Evolutionary conservation across 1,139 yeast genomes (phyloP).

Genomic region (Debaryomycetaceae sp.): DNA sequence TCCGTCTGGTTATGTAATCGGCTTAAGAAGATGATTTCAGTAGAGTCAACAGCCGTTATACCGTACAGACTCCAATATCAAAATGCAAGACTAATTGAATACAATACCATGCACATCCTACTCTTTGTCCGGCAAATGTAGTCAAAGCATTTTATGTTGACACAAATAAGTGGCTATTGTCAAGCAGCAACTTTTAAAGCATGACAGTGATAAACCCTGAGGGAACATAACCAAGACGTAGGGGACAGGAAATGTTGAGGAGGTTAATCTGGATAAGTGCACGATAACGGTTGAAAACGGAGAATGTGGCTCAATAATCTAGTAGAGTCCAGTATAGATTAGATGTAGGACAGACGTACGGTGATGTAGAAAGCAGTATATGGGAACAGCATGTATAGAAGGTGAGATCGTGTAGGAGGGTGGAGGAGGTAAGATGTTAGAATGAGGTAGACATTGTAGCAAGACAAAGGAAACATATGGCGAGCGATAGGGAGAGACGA

Average conservation of each 20-base stretch:
- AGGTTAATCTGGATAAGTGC: neutral
- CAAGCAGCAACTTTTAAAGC: neutral
- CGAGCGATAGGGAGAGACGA: too few species aligned
- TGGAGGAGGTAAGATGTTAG: too few species aligned
- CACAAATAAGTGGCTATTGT: neutral
- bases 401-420: too few species aligned
- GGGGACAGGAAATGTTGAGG: neutral
- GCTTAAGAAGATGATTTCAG: neutral
- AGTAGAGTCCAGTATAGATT: too few species aligned
- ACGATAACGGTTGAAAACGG: neutral
- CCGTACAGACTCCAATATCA: neutral
- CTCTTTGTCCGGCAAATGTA: neutral
- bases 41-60: neutral
- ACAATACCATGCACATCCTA: neutral
- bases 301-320: too few species aligned
- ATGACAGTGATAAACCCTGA: neutral
- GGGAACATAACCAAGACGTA: neutral
- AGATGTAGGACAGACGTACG: too few species aligned
- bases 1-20: neutral
- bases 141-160: neutral
- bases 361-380: too few species aligned
- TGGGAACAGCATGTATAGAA: too few species aligned
- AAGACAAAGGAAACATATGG: too few species aligned
- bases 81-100: neutral
- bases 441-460: too few species aligned